A percentile compares a stretch with the other conserved stretches of the same genome.
Conservation (phyloP, 2,329 filamentous ascomycete genomes). For the Colletotrichum godetiae region DNA sequence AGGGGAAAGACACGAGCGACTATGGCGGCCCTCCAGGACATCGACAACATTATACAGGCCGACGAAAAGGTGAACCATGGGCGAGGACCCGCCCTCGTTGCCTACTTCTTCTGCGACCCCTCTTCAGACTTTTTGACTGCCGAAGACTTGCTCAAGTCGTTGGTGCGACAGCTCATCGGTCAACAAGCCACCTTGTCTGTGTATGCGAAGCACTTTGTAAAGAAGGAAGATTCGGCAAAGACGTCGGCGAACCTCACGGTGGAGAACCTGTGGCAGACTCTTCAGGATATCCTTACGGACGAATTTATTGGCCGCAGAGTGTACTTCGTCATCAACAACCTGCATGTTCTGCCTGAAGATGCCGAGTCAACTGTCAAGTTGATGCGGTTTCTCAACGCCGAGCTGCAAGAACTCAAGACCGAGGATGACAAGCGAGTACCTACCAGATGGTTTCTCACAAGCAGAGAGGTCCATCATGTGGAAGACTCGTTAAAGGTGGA, state of each 20-base stretch:
- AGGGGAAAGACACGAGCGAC: constrained; percentile 55
- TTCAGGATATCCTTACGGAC: constrained; percentile 55
- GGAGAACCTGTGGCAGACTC: constrained; percentile 53
- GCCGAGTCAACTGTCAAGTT: constrained; percentile 46
- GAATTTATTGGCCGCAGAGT: constrained; percentile 49
- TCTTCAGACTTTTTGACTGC: constrained; percentile 50
- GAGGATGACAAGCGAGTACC: constrained; percentile 38
- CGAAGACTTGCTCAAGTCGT: constrained; percentile 53
- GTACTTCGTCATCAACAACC: constrained; percentile 54
- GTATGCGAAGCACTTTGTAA: constrained; percentile 49
- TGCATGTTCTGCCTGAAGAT: constrained; percentile 51
- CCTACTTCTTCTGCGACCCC: constrained; percentile 56
- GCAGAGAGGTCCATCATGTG: constrained; percentile 43
- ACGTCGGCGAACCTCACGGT: constrained; percentile 46
- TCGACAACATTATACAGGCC: constrained; percentile 44
- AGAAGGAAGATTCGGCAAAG: constrained; percentile 44
- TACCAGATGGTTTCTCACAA: constrained; percentile 54
- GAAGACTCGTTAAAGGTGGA: constrained; percentile 44
- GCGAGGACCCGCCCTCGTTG: constrained; percentile 45
- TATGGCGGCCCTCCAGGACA: constrained; percentile 49
- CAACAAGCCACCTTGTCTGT: constrained; percentile 47
- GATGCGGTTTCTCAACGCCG: constrained; percentile 45
- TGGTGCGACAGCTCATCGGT: constrained; percentile 51
- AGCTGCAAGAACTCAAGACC: constrained; percentile 41
- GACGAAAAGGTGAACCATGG: constrained; percentile 37